These are phyloP conservation scores for Neospermospora avenae DNA, from an alignment of 2,329 filamentous ascomycete genomes.

Conservation along the genomic window DNA sequence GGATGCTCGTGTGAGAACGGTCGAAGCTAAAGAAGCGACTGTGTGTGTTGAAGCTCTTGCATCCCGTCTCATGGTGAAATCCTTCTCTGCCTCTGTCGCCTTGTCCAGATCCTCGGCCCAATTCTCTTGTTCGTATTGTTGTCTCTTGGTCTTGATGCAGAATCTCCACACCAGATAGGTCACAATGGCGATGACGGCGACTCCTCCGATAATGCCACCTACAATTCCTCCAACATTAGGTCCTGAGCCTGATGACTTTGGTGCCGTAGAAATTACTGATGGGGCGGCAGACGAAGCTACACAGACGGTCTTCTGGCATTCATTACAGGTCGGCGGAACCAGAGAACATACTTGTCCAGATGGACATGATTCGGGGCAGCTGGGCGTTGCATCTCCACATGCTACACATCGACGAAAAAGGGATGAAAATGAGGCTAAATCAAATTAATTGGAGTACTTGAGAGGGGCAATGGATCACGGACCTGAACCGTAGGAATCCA, in stretches of 20 bases:
- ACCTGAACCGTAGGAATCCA: conserved; percentile 20
- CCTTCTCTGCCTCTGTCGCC: conserved; percentile 51
- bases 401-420: conserved; percentile 58
- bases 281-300: conserved; percentile 37
- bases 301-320: conserved; percentile 58
- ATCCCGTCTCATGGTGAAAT: conserved; percentile 51
- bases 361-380: conserved; percentile 55
- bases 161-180: conserved; percentile 85
- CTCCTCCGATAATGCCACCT: conserved; percentile 83
- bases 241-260: conserved; percentile 41
- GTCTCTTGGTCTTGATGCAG: conserved; percentile 76
- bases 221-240: conserved; percentile 82
- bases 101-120: conserved; percentile 51
- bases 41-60: conserved; percentile 77
- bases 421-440: conserved; percentile 26
- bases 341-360: conserved; percentile 56
- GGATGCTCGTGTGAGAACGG: conserved; percentile 89
- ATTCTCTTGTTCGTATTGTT: conserved; percentile 58
- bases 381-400: conserved; percentile 50
- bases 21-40: conserved; percentile 90
- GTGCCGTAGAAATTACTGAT: conserved; percentile 25
- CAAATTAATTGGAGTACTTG: conserved; percentile 8
- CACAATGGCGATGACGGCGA: conserved; percentile 69
- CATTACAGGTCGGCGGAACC: conserved; percentile 54
- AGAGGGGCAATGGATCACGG: not conserved